Evolutionary conservation across 2,329 filamentous ascomycete species (phyloP), one percentile per base, ranked within the genome.

Genomic region (Xylariaceae sp.): DNA sequence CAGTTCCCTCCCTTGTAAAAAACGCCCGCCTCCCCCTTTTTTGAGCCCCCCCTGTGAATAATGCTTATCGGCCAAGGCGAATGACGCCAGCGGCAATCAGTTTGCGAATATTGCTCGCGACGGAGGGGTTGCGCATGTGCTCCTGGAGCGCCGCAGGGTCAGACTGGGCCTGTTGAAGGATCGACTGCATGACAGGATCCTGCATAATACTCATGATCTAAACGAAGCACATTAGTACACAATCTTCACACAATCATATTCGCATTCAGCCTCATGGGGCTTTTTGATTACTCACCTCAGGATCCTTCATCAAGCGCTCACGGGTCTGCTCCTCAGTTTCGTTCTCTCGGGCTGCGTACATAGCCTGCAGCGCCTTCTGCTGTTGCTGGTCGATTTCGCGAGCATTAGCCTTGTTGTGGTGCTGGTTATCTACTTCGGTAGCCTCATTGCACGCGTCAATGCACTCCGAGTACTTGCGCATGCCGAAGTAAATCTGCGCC

Each of bases 401-500:
- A 0, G 88, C 81, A 73, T 97, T 94, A 72, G 90, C 91, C 61
- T 88, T 87, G 58, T 77, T 78, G 75, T 85, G 79, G 71, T 82
- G 74, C 67, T 86, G 84, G 60, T 81, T 82, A 74, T 99, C 94
- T 61, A 95, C 83, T 68, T 86, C 82, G 7, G 82, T 79, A 0
- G 95, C 94, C 72, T 92, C 90, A 45, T 85, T 85, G 78, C 92
- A 96, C 6, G 88, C 89, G 72, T 99, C 94, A 60, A 97, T 80
- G 72, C 90, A 95, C 75, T 92, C 93, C 75, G 88, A 96, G 81
- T 96, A 97, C 76, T 99, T 93, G 75, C 94, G 90, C 94, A 99
- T 99, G 69, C 92, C 92, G 68, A 94, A 92, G 75, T 93, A 90
- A 48, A 92, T 91, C 78, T 97, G 92, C 0, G 92, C 92, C 81